Evolutionary conservation across 202 grass and related monocot genomes (phyloP).

Genomic region (Thinopyrum obtusiflorum): DNA sequence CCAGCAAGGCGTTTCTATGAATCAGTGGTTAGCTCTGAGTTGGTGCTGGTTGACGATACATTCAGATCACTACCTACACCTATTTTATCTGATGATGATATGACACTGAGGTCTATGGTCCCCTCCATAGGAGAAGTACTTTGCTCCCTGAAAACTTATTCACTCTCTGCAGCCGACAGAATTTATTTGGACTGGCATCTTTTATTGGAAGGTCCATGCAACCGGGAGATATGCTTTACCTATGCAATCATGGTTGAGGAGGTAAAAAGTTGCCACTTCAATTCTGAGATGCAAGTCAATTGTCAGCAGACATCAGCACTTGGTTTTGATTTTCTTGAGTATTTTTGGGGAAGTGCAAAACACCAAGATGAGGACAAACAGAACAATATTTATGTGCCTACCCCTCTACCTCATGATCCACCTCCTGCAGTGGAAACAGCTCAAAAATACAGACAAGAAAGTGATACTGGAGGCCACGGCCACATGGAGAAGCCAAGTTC

Average conservation of each 20-base stretch:
- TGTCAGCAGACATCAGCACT: constrained; percentile 35
- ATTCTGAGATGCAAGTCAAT: constrained; percentile 45
- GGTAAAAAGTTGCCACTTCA: constrained; percentile 45
- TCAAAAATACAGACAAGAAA: constrained; percentile 39
- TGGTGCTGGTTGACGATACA: constrained; percentile 67
- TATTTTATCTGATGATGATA: constrained; percentile 74
- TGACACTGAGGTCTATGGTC: constrained; percentile 40
- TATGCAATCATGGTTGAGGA: constrained; percentile 60
- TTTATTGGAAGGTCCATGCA: constrained; percentile 64
- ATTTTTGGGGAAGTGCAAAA: constrained; percentile 40
- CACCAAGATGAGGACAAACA: constrained; percentile 32
- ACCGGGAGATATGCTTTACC: constrained; percentile 58
- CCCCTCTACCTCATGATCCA: constrained; percentile 30
- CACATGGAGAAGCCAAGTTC: constrained; percentile 31
- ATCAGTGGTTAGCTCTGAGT: constrained; percentile 76
- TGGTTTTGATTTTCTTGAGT: constrained; percentile 64
- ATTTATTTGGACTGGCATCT: constrained; percentile 99
- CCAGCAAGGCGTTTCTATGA: constrained; percentile 58
- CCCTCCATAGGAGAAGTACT: constrained; percentile 48
- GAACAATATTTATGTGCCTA: constrained; percentile 30
- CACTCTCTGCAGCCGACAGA: constrained; percentile 65
- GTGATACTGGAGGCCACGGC: constrained; percentile 29
- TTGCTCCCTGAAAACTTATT: constrained; percentile 50
- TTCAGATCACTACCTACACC: constrained; percentile 86
- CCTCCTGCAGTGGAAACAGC: constrained; percentile 28